Base-by-base conservation (phyloP, 345 rosid species). In the Citrus cavaleriei region DNA sequence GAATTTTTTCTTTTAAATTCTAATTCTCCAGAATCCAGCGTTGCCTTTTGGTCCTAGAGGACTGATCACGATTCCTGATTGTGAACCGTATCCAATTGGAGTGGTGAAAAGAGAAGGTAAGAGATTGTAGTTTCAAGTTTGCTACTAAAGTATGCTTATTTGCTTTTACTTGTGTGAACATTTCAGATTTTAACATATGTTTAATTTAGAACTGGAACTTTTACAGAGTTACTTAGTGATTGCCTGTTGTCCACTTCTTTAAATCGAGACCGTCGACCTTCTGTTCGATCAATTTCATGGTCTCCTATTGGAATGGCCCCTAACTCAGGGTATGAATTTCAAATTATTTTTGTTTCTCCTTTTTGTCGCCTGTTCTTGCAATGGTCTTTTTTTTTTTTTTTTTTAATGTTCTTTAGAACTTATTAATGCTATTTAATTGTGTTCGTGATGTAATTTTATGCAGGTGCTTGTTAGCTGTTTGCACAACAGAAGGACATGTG, bases 391-490 rank as follows among this genome's bases (percentile, higher is more conserved):
- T 13, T 46, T 42, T 13, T 46, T 42, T 42, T 12, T 46, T 46
- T 46, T 46, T 46, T 34, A 9, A 46, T 46, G 51, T 13, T 61
- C 13, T 72, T 55, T 32, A 16, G 30, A 76, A 12, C 42, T 28
- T 16, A 22, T 68, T 37, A 28, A 60, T 63, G 21, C 51, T 8
- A 40, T 76, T 67, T 24, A 76, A 55, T 54, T 67, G 70, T n/a
- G 14, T 21, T 27, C 35, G 49, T 57, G 66, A 61, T 62, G 30
- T 72, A 58, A 60, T 66, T 79, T 65, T 46, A 60, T 57, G 62
- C 79, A 96, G 99, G 83, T 93, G 99, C 78, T 90, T 96, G 87
- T 89, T 96, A 70, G 94, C 97, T 73, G 86, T 94, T 77, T 96
- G 97, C 87, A 84, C 98, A 21, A 77, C 89, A 1, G 98, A 91